Evolutionary conservation across 345 rosid species (phyloP), one percentile per base, ranked within the genome.

Genomic region (Ceriops zippeliana): DNA sequence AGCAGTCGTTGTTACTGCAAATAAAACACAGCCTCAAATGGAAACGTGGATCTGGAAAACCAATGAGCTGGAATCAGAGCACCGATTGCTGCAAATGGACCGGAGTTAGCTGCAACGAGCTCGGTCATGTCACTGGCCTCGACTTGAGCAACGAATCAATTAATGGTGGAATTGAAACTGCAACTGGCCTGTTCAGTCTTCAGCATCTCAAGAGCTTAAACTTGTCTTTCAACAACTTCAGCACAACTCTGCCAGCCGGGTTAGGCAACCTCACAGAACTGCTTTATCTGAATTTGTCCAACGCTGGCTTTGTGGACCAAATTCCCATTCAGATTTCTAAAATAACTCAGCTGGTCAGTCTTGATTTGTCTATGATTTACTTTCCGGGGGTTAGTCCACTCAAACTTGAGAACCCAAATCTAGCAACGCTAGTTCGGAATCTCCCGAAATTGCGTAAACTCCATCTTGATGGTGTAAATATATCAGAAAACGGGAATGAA

Each of bases 391-490:
- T 7, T 22, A 0, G 5, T 35, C 6, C 53, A 0, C 69, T 74
- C 66, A 75, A 61, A 62, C 72, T 81, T 0, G 58, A 70, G 75
- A 70, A 52, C 3, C 83, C 82, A 2, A 73, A 79, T 10, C 37
- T 84, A 7, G 19, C 53, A 21, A 27, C n/a, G 66, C 64, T 84
- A 21, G 47, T 81, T 16, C 56, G 8, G 61, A 77, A 68, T 30
- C 65, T 84, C 5, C 20, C 0, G 0, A 66, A 22, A 69, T 67
- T 84, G 1, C 65, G 30, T 22, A 68, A 62, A 57, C 20, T 84
- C 2, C 9, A 34, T 52, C 83, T 81, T 37, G 82, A 81, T 5
- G 80, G 82, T 5, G 65, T 75, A 5, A 68, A 66, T 31, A 58
- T 84, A 20, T 77, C 87, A 0, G 58, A 75, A 0, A 11, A 6